phyloP scores from a whole-genome alignment of 148 eudicot genomes.

The Rhododendron williamsianum region DNA sequence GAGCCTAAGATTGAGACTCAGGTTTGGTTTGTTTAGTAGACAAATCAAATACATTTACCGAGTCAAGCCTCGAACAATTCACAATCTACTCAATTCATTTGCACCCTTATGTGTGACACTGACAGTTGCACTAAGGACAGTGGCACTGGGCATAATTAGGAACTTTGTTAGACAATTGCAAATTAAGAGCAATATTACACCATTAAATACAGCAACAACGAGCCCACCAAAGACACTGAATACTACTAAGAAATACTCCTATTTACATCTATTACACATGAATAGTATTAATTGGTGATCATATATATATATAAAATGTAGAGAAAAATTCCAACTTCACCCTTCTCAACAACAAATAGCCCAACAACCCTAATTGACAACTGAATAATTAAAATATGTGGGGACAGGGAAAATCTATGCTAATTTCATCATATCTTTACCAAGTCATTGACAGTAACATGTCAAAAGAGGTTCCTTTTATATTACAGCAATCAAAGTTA shows the following conservation, averaged over 20 bases:
- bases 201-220: not conserved
- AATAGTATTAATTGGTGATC: not conserved
- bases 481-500: not conserved
- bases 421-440: constrained; percentile 26
- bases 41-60: too few relatives aligned
- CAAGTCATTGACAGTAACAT: constrained; percentile 14
- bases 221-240: not conserved
- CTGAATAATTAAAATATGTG: not conserved
- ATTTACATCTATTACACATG: constrained; percentile 15
- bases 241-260: not conserved
- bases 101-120: not conserved
- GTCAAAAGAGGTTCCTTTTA: not conserved
- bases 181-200: not conserved
- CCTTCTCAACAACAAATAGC: not conserved
- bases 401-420: constrained; percentile 15
- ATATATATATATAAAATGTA: not conserved
- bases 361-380: constrained; percentile 13
- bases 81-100: too few relatives aligned
- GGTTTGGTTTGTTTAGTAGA: too few relatives aligned
- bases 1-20: not conserved
- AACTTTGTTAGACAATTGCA: not conserved
- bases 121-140: not conserved
- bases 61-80: not conserved
- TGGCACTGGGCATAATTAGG: not conserved
- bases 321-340: constrained; percentile 3